Conservation (phyloP, 2,329 filamentous ascomycete species). For the Hypomyces perniciosus region DNA sequence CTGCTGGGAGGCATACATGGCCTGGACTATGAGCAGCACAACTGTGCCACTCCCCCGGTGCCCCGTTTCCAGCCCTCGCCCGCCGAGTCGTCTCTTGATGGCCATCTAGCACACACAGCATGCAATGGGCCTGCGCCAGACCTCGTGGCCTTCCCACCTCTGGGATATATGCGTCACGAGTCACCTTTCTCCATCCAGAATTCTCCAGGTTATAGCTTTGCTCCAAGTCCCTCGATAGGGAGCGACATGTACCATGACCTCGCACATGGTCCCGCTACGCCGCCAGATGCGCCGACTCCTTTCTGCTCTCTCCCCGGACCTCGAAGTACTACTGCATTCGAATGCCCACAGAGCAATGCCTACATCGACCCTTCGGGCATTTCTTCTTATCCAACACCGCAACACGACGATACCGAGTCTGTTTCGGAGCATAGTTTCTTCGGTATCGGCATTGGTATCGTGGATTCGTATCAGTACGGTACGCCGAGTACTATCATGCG, state of each 20-base stretch:
- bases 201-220: constrained; percentile 3
- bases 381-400: background rate
- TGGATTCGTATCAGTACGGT: background rate
- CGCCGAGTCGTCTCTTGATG: no score
- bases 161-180: background rate
- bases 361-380: background rate
- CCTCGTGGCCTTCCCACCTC: no score
- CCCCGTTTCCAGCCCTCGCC: no score
- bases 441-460: background rate
- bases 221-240: background rate
- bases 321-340: background rate
- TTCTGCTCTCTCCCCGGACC: constrained; percentile 1
- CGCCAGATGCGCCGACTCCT: background rate
- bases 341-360: background rate
- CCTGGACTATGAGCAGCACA: no score
- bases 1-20: no score
- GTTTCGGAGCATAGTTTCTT: background rate
- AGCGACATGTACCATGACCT: no score
- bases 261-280: constrained; percentile 1
- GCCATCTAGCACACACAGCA: no score
- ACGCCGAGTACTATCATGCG: background rate
- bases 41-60: no score
- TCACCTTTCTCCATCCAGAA: background rate
- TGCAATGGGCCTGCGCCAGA: no score
- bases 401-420: background rate